phyloP scores from a whole-genome alignment of 179 eudicot genomes.

The Gypsophila paniculata region DNA sequence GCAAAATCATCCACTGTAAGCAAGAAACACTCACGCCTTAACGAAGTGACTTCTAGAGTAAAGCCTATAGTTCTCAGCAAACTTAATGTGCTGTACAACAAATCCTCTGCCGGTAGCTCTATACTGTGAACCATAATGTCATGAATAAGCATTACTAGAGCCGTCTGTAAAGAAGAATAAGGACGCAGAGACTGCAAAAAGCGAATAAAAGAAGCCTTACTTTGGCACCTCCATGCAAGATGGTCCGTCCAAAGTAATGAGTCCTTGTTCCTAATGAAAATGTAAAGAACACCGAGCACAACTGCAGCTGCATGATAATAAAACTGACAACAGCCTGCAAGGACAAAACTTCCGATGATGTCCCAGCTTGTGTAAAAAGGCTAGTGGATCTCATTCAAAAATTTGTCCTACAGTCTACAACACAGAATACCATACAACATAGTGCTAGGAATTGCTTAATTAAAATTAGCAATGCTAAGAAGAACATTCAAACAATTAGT shows the following conservation, averaged over 20 bases:
- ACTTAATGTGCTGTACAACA: slow-evolving; percentile 94
- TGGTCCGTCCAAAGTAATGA: slow-evolving; percentile 95
- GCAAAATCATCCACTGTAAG: not conserved
- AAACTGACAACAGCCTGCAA: slow-evolving; percentile 96
- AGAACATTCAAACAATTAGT: not conserved
- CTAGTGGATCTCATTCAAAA: not conserved
- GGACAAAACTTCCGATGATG: slow-evolving; percentile 2
- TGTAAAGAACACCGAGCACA: slow-evolving; percentile 94
- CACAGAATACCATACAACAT: not conserved
- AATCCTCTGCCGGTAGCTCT: slow-evolving; percentile 97
- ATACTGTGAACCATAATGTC: slow-evolving; percentile 52
- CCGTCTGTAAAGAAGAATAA: not conserved
- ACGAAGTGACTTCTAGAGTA: slow-evolving; percentile 96
- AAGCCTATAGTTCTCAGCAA: slow-evolving; percentile 97
- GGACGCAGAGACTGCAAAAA: slow-evolving; percentile 9
- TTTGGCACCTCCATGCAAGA: slow-evolving; percentile 98
- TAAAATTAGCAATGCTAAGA: not conserved
- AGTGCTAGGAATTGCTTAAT: not conserved
- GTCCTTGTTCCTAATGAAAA: slow-evolving; percentile 97
- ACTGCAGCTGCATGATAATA: slow-evolving; percentile 89
- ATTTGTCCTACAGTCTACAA: not conserved
- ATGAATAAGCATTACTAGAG: slow-evolving; percentile 9
- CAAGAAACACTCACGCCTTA: slow-evolving; percentile 72
- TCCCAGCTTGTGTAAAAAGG: not conserved
- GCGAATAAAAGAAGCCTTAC: slow-evolving; percentile 36